Evolutionary conservation across 2,329 filamentous ascomycete genomes (phyloP).

Genomic region (Nigrospora osmanthi): DNA sequence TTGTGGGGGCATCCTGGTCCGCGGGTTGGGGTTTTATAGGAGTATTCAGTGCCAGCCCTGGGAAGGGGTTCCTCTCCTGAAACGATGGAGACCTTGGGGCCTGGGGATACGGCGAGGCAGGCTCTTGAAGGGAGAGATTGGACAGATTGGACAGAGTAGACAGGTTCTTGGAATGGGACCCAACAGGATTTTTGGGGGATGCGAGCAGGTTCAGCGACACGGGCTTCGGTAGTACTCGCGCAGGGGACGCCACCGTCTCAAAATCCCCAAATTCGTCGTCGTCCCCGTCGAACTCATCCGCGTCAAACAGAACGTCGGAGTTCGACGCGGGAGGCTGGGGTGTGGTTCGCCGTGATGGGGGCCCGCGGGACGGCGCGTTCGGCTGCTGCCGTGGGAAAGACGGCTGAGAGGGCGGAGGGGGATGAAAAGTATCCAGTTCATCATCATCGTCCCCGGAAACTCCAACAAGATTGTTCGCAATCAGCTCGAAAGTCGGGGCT

Average conservation of each 20-base stretch:
- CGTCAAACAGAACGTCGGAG: slow-evolving; percentile 60
- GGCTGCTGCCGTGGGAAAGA: too few relatives aligned
- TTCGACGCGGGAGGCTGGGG: background rate
- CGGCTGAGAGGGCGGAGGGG: too few relatives aligned
- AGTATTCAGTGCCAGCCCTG: slow-evolving; percentile 38
- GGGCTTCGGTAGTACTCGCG: slow-evolving; percentile 23
- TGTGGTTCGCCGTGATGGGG: background rate
- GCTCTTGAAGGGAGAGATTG: slow-evolving; percentile 20
- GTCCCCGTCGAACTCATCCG: slow-evolving; percentile 43
- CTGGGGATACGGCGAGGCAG: slow-evolving; percentile 31
- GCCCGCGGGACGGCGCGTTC: background rate
- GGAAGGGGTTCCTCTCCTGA: slow-evolving; percentile 44
- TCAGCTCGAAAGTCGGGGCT: slow-evolving; percentile 44
- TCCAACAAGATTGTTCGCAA: slow-evolving; percentile 42
- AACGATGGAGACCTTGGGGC: slow-evolving; percentile 45
- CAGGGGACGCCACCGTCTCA: slow-evolving; percentile 33
- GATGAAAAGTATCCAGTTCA: too few relatives aligned
- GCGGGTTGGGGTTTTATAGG: slow-evolving; percentile 25
- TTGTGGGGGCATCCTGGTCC: slow-evolving; percentile 22
- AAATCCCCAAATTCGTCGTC: slow-evolving; percentile 56
- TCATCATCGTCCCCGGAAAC: too few relatives aligned
- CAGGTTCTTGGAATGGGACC: slow-evolving; percentile 9
- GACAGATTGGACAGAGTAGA: slow-evolving; percentile 24
- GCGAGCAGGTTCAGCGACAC: slow-evolving; percentile 27
- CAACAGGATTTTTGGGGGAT: slow-evolving; percentile 16